Conservation (phyloP, 306 rosid genomes). For the Canavalia gladiata region DNA sequence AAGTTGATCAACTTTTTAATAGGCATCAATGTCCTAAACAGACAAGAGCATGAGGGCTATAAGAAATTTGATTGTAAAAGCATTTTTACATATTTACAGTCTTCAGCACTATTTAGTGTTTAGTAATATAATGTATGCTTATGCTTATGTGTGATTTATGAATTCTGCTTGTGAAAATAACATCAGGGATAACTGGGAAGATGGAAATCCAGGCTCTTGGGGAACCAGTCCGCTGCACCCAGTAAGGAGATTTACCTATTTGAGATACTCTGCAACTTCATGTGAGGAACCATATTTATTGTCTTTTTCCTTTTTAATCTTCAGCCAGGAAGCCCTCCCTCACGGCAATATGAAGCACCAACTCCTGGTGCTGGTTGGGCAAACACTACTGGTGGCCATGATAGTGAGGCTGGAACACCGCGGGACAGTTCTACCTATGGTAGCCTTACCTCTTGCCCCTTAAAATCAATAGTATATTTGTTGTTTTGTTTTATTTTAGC, state of each 20-base stretch:
- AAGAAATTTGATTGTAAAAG: slow-evolving; percentile 25
- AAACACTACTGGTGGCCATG: slow-evolving; percentile 89
- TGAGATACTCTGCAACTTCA: slow-evolving; percentile 31
- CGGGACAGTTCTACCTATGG: slow-evolving; percentile 83
- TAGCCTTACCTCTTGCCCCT: slow-evolving; percentile 34
- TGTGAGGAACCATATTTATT: slow-evolving; percentile 12
- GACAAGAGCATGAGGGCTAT: background rate
- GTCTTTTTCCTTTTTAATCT: slow-evolving; percentile 21
- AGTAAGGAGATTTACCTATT: slow-evolving; percentile 43
- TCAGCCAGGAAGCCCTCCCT: slow-evolving; percentile 97
- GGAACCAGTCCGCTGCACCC: slow-evolving; percentile 92
- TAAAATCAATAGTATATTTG: slow-evolving; percentile 2
- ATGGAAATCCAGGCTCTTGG: slow-evolving; percentile 98
- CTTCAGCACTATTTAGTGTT: slow-evolving; percentile 24
- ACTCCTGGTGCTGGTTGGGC: slow-evolving; percentile 99
- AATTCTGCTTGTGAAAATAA: slow-evolving; percentile 48
- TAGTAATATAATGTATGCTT: slow-evolving; percentile 9
- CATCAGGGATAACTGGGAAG: slow-evolving; percentile 97
- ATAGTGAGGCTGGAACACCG: slow-evolving; percentile 98
- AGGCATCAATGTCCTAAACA: slow-evolving; percentile 12
- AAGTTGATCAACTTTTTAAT: slow-evolving; percentile 7
- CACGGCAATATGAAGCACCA: slow-evolving; percentile 95
- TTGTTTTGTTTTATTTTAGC: background rate
- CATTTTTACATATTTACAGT: background rate
- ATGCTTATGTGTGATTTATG: slow-evolving; percentile 10